Evolutionary conservation across 768 basidiomycete genomes (phyloP), one percentile per base, ranked within the genome.

Genomic region (Trametes meyenii): DNA sequence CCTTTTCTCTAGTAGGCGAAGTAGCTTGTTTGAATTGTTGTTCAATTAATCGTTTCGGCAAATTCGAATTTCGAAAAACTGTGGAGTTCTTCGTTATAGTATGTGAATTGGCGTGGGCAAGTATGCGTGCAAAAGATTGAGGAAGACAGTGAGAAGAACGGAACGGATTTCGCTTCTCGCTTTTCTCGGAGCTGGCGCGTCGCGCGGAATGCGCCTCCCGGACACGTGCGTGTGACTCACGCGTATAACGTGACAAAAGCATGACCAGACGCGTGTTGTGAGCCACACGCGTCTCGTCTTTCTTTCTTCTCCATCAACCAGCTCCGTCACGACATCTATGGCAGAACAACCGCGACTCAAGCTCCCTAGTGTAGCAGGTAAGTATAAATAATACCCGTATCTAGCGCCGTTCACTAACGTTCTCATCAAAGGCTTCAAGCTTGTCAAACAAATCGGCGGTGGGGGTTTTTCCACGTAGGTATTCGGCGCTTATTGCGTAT

Each of bases 391-490:
- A 55, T 33, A 23, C 1, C 33, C 17, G 35, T 10, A 6, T 13
- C 16, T 40, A 2, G 5, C 2, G 1, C 1, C 48, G 35, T 6
- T 24, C 6, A 44, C 38, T 6, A 4, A 24, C 3, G 8, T 5
- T 14, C 12, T 50, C 16, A 2, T 17, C 16, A 8, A 58, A 89
- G 92, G 92, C 19, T 94, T 82, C 71, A 76, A 85, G 24, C 78
- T 95, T 14, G 76, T 89, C 3, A 79, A 89, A 63, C 83, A 89
- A 72, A 88, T 96, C 44, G 94, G 94, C 8, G 91, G 92, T 2
- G 94, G 94, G 19, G 92, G 89, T 14, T 96, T 95, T 73, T 90
- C 94, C 48, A 88, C 80, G 94, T 92, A 63, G 72, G 85, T 76
- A 21, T 44, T 56, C 50, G 44, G 49, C 57, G 49, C 40, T 50